Base-by-base conservation (phyloP, 441 rosid genomes). In the Gossypium armourianum region DNA sequence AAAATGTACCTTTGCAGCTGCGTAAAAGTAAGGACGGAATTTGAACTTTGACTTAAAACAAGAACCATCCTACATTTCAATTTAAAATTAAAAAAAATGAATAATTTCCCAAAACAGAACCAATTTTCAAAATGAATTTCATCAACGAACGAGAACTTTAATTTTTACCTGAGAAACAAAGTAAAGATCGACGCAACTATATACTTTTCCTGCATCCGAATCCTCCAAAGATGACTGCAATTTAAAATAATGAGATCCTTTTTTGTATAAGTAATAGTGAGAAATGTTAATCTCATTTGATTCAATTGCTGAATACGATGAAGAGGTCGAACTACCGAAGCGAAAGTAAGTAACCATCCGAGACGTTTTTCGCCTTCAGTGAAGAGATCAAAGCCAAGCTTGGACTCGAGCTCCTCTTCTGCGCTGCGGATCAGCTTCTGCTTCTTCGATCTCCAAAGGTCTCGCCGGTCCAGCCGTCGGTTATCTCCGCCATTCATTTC, bases 21-120 rank as follows among this genome's bases (percentile, higher is more conserved):
- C 92, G 62, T 94, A 94, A 69, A 94, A 88, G 83, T 94, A 94
- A 68, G 97, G 99, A 24, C 92, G 93, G 78, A 90, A 92, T 83
- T 81, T 94, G 85, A 81, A 88, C 81, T 92, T 92, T 4, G 96
- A 81, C 88, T 94, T 94, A 83, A 94, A 94, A 83, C 83, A 77
- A 57, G 83, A 85, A 53, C 97, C 99, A 78, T 88, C 99, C 99
- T 92, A 81, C 66, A 71, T 54, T 72, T 63, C 53, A 50, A 66
- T 66, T 66, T 13, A 12, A 71, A 49, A 23, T 47, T 59, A 0
- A 26, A 9, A 58, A 26, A 71, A 23, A 28, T 4, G 12, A 28
- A 61, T 15, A 47, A 29, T 47, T 40, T 47, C 49, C 40, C 54
- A 50, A 70, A 36, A 40, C 9, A 36, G 24, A 36, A 53, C 23